phyloP scores from a whole-genome alignment of 306 rosid species.

The Medicago ruthenica region DNA sequence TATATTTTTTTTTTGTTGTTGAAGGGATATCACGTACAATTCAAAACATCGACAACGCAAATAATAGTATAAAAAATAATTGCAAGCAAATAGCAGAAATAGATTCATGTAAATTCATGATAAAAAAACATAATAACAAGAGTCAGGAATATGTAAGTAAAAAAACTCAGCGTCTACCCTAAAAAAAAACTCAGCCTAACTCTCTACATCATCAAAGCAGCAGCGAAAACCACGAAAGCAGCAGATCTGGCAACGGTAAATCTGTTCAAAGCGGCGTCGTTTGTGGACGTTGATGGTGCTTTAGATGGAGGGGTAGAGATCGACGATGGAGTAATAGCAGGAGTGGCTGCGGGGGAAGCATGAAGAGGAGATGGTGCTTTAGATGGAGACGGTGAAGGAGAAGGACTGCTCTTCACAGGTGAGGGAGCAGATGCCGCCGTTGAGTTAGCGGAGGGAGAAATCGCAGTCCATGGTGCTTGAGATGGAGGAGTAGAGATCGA shows the following conservation, averaged over 20 bases:
- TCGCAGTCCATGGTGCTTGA: too few relatives aligned
- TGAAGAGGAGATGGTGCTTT: conserved; percentile 40
- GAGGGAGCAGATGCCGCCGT: conserved; percentile 38
- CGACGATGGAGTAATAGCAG: too few relatives aligned
- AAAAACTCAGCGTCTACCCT: too few relatives aligned
- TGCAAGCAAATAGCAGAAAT: too few relatives aligned
- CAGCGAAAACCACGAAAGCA: conserved; percentile 30
- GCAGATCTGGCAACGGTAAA: conserved; percentile 43
- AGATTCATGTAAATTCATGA: not conserved
- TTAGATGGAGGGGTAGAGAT: too few relatives aligned
- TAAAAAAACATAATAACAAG: not conserved
- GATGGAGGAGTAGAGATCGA: too few relatives aligned
- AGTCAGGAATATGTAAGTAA: too few relatives aligned
- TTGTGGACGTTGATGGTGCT: not conserved
- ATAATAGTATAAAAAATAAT: too few relatives aligned
- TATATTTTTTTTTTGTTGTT: too few relatives aligned
- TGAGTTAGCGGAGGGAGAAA: conserved; percentile 1
- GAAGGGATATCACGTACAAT: too few relatives aligned
- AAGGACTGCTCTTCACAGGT: conserved; percentile 3
- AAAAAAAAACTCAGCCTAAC: not conserved
- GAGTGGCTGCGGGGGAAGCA: too few relatives aligned
- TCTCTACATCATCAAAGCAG: conserved; percentile 40
- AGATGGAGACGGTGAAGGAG: conserved; percentile 47
- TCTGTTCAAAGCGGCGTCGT: conserved; percentile 44
- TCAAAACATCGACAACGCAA: too few relatives aligned